Evolutionary conservation across 1,284 basidiomycete genomes (phyloP), one percentile per base, ranked within the genome.

Genomic region (Mycena citricolor): DNA sequence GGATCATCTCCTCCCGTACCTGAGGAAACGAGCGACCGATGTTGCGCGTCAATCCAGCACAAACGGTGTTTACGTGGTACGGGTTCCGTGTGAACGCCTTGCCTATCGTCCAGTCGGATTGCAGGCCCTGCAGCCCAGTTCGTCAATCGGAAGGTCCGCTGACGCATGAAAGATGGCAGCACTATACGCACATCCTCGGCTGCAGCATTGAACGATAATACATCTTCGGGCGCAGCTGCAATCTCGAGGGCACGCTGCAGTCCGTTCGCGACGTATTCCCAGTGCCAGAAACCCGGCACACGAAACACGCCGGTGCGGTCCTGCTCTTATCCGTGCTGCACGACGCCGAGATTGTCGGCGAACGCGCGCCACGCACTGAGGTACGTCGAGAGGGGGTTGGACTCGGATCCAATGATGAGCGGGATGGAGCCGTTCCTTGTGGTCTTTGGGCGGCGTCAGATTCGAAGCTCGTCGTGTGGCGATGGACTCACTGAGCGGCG

Each of bases 61-160:
- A 52, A 13, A 60, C 37, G 7, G 56, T 44, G 2, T 56, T 47
- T n/a, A 56, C 32, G 31, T 57, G 58, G 32, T 52, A 45, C 20
- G 46, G 46, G 25, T 48, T 32, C 5, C 25, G 14, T 2, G 17
- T 11, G 3, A 39, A 20, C 13, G 31, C 32, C 1, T 12, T 12
- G 4, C 30, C 46, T n/a, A 39, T 29, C 0, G 36, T 35, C 8
- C 25, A 32, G n/a, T 39, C 26, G 5, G 22, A 24, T 30, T 48
- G 46, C 4, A 38, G 16, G 12, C 13, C 13, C 36, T 38, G 36
- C 14, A 36, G 36, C 24, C 17, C 12, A 12, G 29, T 26, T n/a
- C n/a, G n/a, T n/a, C n/a, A n/a, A n/a, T n/a, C n/a, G n/a, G n/a
- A 38, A 42, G 12, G 6, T 7, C 5, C 32, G 29, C 29, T 13